Base-by-base conservation (phyloP, 352 stramenopile species). In the Pythium volutum region DNA sequence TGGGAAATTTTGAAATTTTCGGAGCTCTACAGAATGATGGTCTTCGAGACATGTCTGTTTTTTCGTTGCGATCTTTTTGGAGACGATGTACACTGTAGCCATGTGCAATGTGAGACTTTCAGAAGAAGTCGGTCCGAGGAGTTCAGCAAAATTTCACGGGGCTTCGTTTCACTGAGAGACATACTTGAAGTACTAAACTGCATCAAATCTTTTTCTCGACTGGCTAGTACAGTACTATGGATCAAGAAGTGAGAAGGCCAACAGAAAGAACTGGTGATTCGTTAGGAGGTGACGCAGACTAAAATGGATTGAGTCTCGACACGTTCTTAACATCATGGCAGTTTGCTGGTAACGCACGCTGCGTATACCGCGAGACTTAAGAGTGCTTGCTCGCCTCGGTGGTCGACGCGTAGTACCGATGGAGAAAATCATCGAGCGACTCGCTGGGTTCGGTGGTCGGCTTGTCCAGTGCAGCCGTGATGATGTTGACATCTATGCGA, bases 401-500 rank as follows among this genome's bases (percentile, higher is more conserved):
- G 2, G 25, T 31, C 0, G 55, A 33, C 18, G 51, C 59, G 6
- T 34, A 47, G 36, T 66, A 66, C 11, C 42, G 59, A 33, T 55
- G 25, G 3, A 50, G 6, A 42, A 66, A 55, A 9, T 46, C 52
- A 23, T 58, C 58, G 9, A 50, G 47, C 5, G 47, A 20, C 10
- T 43, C 42, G 11, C 2, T 23, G 2, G 51, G 22, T 11, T 52
- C 45, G 0, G 2, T 2, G 5, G 60, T 42, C 18, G 15, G 42
- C 43, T 55, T 56, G 11, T 62, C 52, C 16, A 67, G 12, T 4
- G 26, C n/a, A 1, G 60, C 60, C 4, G 60, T 67, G 52, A 67
- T 67, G 46, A 67, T 61, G 26, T 7, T 43, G 1, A 67, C 51
- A 16, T 67, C 60, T 67, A 22, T n/a, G n/a, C 31, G 9, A 41